These are phyloP conservation scores for Cerioporus squamosus DNA, from an alignment of 1,284 basidiomycete species.

Conservation along the genomic window DNA sequence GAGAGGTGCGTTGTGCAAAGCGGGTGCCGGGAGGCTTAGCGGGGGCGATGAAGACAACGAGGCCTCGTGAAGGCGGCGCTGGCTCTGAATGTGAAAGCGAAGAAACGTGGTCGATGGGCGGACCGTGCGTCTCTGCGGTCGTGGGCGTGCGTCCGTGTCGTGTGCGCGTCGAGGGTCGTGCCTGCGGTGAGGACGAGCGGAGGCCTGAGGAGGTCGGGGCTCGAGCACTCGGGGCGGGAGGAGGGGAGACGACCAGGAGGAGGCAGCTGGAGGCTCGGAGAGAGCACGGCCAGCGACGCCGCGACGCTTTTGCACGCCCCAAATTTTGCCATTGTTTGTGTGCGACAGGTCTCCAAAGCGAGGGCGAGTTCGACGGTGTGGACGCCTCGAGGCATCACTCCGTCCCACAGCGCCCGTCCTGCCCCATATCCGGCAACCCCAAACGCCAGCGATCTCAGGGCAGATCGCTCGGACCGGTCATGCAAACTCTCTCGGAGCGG, in stretches of 20 bases:
- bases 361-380: not conserved
- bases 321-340: slow-evolving; percentile 29
- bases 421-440: slow-evolving; percentile 3
- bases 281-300: not conserved
- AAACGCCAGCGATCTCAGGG: slow-evolving; percentile 10
- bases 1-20: not conserved
- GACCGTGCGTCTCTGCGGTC: not conserved
- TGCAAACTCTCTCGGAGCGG: slow-evolving; percentile 5
- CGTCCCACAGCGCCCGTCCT: slow-evolving; percentile 7
- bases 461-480: slow-evolving; percentile 22
- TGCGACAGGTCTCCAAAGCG: slow-evolving; percentile 21
- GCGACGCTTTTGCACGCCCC: slow-evolving; percentile 12
- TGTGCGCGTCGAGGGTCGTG: slow-evolving; percentile 9
- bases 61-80: slow-evolving; percentile 25
- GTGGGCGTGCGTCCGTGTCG: slow-evolving; percentile 10
- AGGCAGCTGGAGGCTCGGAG: slow-evolving; percentile 26
- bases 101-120: slow-evolving; percentile 15
- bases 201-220: slow-evolving; percentile 18
- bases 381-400: slow-evolving; percentile 21
- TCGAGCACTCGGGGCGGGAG: not conserved
- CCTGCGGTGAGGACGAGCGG: slow-evolving; percentile 13
- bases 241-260: slow-evolving; percentile 16
- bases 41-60: slow-evolving; percentile 32
- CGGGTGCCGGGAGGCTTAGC: slow-evolving; percentile 1
- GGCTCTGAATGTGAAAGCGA: slow-evolving; percentile 12